Evolutionary conservation across 345 rosid species (phyloP).

Genomic region (Melastoma malabathricum): DNA sequence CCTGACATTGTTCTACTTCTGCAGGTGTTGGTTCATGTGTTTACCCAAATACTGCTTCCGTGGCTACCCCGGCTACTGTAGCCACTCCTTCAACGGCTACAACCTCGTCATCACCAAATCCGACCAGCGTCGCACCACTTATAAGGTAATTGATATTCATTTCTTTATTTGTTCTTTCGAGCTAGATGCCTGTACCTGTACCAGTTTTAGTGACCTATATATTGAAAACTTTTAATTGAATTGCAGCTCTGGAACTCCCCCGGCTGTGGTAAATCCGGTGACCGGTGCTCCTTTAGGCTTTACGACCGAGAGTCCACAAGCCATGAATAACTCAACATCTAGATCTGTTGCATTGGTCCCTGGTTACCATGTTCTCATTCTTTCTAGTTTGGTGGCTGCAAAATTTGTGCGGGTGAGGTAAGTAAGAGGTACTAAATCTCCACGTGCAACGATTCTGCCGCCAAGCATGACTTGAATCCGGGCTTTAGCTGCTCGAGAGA

Average conservation of each 20-base stretch:
- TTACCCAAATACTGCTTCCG: conserved; percentile 40
- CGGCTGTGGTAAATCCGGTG: conserved; percentile 39
- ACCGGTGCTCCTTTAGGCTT: conserved; percentile 14
- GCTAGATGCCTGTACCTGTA: not conserved
- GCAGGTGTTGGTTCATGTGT: conserved; percentile 77
- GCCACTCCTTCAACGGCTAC: conserved; percentile 25
- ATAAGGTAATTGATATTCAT: too few relatives aligned
- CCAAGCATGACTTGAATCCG: too few relatives aligned
- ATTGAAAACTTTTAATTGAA: not conserved
- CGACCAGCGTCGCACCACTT: not conserved
- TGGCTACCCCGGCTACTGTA: conserved; percentile 28
- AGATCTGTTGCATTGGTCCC: conserved; percentile 17
- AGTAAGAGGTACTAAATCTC: not conserved
- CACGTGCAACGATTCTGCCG: not conserved
- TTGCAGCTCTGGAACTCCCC: conserved; percentile 34
- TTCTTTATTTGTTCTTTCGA: not conserved
- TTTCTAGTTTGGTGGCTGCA: conserved; percentile 17
- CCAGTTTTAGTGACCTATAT: too few relatives aligned
- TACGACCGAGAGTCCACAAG: conserved; percentile 28
- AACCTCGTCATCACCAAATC: conserved; percentile 17
- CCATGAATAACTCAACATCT: conserved; percentile 21
- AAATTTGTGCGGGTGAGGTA: conserved; percentile 12
- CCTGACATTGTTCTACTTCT: conserved; percentile 3
- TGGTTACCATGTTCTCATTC: conserved; percentile 9
- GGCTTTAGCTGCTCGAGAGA: too few relatives aligned